These are phyloP conservation scores for Juncus inflexus DNA, from an alignment of 176 grass and related monocot genomes.

Conservation along the genomic window DNA sequence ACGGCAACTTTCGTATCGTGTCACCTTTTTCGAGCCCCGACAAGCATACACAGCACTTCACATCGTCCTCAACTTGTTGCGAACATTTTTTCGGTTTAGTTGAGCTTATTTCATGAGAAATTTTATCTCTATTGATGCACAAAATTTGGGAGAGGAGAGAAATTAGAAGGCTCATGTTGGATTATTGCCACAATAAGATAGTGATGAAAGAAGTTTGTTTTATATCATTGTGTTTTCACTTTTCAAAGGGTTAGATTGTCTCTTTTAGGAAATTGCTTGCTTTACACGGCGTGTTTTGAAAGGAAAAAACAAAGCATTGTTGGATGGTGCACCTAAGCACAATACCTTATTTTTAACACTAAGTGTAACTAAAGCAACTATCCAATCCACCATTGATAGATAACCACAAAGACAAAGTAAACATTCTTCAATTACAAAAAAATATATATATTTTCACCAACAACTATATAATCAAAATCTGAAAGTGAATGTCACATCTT, in stretches of 20 bases:
- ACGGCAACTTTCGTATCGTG: slow-evolving; percentile 43
- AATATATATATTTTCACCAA: no score
- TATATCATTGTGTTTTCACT: slow-evolving; percentile 1
- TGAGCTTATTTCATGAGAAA: background rate
- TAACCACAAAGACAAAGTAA: no score
- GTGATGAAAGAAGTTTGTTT: background rate
- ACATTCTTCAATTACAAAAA: no score
- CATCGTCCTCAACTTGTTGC: background rate
- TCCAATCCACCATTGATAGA: no score
- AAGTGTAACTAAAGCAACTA: slow-evolving; percentile 3
- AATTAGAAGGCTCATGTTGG: slow-evolving; percentile 50
- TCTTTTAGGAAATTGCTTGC: slow-evolving; percentile 36
- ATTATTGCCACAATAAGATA: background rate
- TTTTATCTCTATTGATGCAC: slow-evolving; percentile 33
- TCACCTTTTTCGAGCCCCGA: slow-evolving; percentile 37
- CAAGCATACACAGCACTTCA: slow-evolving; percentile 60
- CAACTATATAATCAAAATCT: no score
- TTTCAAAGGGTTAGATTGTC: slow-evolving; percentile 26
- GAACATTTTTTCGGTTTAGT: slow-evolving; percentile 8
- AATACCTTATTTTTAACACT: slow-evolving; percentile 32
- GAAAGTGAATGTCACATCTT: no score
- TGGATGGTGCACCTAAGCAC: slow-evolving; percentile 55
- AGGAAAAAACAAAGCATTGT: slow-evolving; percentile 21
- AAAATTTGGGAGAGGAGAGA: slow-evolving; percentile 44
- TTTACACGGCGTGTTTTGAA: slow-evolving; percentile 38